Evolutionary conservation across 805 yeast species (phyloP).

Genomic region (Candida quercuum): DNA sequence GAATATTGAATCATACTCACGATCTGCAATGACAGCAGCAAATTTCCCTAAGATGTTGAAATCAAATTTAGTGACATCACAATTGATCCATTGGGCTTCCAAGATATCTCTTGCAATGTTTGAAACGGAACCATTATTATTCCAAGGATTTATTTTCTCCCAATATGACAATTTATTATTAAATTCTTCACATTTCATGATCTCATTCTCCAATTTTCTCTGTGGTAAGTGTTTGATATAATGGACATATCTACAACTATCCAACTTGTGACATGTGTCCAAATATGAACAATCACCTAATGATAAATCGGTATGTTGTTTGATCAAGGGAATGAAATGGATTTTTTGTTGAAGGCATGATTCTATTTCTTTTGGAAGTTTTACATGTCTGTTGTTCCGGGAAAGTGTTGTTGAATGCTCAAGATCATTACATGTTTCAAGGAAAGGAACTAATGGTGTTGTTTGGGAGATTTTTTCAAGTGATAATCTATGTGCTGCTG

Average conservation of each 20-base stretch:
- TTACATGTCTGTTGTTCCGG: conserved; percentile 23
- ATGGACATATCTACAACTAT: conserved; percentile 76
- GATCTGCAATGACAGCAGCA: conserved; percentile 84
- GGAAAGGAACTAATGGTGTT: conserved; percentile 38
- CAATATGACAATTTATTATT: conserved; percentile 17
- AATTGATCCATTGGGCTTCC: conserved; percentile 82
- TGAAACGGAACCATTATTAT: conserved; percentile 30
- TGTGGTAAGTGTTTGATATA: conserved; percentile 46
- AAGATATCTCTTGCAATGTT: conserved; percentile 26
- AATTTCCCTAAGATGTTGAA: conserved; percentile 70
- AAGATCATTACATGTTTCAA: conserved; percentile 43
- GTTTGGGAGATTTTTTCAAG: conserved; percentile 34
- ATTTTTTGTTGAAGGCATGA: conserved; percentile 25
- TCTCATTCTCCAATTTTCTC: conserved; percentile 18
- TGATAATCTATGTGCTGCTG: conserved; percentile 36
- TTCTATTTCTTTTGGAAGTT: conserved; percentile 25
- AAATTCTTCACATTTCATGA: conserved; percentile 17
- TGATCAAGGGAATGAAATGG: conserved; percentile 52
- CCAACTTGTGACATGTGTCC: conserved; percentile 88
- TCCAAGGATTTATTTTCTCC: conserved; percentile 26
- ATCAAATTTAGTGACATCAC: conserved; percentile 75
- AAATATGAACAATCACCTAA: conserved; percentile 91
- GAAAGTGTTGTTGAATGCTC: conserved; percentile 13
- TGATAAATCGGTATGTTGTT: conserved; percentile 57
- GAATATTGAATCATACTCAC: neutral